Conservation (phyloP, 2,329 filamentous ascomycete species). For the Fusarium sambucinum region DNA sequence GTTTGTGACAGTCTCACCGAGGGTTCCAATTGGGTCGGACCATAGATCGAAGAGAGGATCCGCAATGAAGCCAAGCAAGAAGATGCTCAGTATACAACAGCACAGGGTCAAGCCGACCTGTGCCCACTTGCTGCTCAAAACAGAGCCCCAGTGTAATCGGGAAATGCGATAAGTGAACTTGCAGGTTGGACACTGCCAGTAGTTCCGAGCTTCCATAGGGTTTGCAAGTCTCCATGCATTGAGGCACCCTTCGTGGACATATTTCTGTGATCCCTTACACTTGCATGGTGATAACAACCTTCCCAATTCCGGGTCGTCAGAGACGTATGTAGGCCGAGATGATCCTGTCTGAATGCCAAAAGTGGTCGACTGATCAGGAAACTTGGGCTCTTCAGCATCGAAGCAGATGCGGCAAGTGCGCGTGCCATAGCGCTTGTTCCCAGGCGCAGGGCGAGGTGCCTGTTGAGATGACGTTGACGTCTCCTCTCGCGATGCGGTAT, state of each 20-base stretch:
- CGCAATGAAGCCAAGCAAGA: conserved; percentile 88
- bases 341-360: conserved; percentile 52
- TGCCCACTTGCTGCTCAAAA: conserved; percentile 73
- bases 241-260: conserved; percentile 93
- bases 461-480: conserved; percentile 15
- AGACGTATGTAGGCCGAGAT: conserved; percentile 70
- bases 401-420: conserved; percentile 91
- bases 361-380: conserved; percentile 52
- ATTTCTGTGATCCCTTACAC: conserved; percentile 93
- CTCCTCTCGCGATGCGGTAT: conserved; percentile 3
- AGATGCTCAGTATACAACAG: conserved; percentile 79
- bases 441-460: conserved; percentile 27
- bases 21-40: conserved; percentile 78
- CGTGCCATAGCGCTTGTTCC: conserved; percentile 69
- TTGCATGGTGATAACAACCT: conserved; percentile 89
- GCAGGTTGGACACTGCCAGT: conserved; percentile 90
- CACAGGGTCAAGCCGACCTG: conserved; percentile 77
- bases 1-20: conserved; percentile 64
- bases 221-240: conserved; percentile 83
- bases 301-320: conserved; percentile 78
- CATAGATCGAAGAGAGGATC: conserved; percentile 93
- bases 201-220: conserved; percentile 74
- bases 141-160: conserved; percentile 79
- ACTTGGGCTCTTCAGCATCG: conserved; percentile 70
- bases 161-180: conserved; percentile 84